Percentiles rank a stretch among this genome's conserved stretches.
phyloP scores from a whole-genome alignment of 1,284 basidiomycete genomes.

The Ganoderma meredithae region DNA sequence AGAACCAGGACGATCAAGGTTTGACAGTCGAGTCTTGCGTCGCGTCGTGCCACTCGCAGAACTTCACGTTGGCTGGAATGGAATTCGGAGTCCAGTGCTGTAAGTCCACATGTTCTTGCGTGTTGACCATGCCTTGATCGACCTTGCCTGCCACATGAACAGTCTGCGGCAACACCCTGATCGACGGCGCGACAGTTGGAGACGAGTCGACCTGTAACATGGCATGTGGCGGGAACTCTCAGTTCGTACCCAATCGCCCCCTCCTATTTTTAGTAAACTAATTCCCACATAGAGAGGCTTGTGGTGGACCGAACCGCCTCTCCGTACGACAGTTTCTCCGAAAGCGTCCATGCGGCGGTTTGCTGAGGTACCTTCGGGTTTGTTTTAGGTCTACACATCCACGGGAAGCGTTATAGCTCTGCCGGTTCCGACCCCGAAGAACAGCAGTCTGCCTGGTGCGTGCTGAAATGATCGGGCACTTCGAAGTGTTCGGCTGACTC shows the following conservation, averaged over 20 bases:
- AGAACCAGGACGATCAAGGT: conserved; percentile 43
- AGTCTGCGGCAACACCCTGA: conserved; percentile 71
- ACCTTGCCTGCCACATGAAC: conserved; percentile 1
- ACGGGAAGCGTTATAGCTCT: conserved; percentile 57
- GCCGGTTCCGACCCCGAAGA: conserved; percentile 65
- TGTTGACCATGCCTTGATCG: background rate
- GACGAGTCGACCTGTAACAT: conserved; percentile 65
- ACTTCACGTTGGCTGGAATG: conserved; percentile 49
- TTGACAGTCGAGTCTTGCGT: conserved; percentile 51
- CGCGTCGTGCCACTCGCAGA: conserved; percentile 41
- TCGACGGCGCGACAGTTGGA: conserved; percentile 62
- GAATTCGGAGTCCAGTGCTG: conserved; percentile 63
- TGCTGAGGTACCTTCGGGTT: conserved; percentile 10
- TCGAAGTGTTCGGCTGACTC: conserved; percentile 5
- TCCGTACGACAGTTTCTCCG: conserved; percentile 46
- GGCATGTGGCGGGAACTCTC: conserved; percentile 69
- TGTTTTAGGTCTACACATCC: conserved; percentile 58
- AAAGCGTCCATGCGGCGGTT: conserved; percentile 18
- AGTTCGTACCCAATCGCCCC: conserved; percentile 49
- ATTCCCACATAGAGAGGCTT: conserved; percentile 58
- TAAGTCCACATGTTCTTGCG: conserved; percentile 16
- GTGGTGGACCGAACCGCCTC: conserved; percentile 74
- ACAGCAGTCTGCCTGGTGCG: conserved; percentile 55
- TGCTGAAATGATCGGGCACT: background rate
- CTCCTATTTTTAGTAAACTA: conserved; percentile 13